Evolutionary conservation across 23 red algal species (phyloP).

Genomic region (Gracilariopsis chorda): DNA sequence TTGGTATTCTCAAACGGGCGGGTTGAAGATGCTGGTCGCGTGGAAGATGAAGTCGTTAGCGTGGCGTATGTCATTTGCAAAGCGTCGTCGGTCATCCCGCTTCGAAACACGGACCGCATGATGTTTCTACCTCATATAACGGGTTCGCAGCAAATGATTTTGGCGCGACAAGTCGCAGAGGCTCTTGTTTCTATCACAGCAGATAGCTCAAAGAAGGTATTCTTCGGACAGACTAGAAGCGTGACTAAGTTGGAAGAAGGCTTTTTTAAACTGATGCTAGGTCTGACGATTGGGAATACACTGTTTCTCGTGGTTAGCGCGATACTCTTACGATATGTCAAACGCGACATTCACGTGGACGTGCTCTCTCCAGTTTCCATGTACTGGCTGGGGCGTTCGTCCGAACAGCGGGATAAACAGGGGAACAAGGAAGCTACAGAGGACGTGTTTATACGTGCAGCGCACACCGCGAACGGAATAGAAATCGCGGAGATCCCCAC

Average conservation of each 20-base stretch:
- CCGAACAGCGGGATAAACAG: no score
- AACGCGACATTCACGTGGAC: not conserved
- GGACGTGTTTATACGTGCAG: no score
- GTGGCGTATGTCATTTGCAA: not conserved
- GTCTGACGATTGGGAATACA: not conserved
- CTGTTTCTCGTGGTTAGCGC: not conserved
- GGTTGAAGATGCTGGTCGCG: not conserved
- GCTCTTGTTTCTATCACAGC: not conserved
- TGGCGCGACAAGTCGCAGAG: not conserved
- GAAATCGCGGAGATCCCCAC: no score
- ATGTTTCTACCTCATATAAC: not conserved
- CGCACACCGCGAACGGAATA: no score
- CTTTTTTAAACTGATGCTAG: not conserved
- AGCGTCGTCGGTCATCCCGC: not conserved
- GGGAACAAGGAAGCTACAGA: no score
- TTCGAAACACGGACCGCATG: not conserved
- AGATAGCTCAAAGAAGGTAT: not conserved
- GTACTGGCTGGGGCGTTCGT: not conserved
- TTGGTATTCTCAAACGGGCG: not conserved
- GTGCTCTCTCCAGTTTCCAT: not conserved
- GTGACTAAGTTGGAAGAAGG: not conserved
- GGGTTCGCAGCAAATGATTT: not conserved
- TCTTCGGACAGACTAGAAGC: not conserved
- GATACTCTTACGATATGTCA: not conserved
- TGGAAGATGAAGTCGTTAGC: not conserved